Evolutionary conservation across 2,329 filamentous ascomycete species (phyloP).

Genomic region (Piedraia hortae): DNA sequence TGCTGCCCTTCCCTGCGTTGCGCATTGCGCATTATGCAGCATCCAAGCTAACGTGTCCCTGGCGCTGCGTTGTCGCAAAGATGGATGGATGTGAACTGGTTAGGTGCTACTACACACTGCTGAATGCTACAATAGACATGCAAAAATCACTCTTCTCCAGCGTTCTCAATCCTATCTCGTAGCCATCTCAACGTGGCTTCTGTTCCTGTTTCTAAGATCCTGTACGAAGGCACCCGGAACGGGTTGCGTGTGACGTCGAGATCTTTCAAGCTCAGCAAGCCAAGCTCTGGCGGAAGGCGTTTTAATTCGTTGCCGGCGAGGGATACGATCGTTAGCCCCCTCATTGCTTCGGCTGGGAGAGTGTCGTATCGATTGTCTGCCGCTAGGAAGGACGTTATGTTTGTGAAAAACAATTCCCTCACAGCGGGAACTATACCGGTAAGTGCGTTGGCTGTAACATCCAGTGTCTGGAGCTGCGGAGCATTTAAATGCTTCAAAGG

Average conservation of each 20-base stretch:
- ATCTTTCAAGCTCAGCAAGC: conserved; percentile 38
- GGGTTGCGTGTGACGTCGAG: conserved; percentile 63
- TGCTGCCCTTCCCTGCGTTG: too few relatives aligned
- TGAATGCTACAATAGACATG: too few relatives aligned
- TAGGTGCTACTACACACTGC: too few relatives aligned
- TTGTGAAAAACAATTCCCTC: conserved; percentile 36
- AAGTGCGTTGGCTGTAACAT: conserved; percentile 63
- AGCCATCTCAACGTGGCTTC: conserved; percentile 63
- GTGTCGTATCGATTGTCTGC: conserved; percentile 56
- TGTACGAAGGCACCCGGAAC: conserved; percentile 67
- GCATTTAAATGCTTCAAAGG: conserved; percentile 43
- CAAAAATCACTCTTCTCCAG: too few relatives aligned
- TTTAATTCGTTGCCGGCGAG: conserved; percentile 65
- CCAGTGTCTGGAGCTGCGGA: conserved; percentile 45
- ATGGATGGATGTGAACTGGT: too few relatives aligned
- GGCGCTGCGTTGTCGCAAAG: too few relatives aligned
- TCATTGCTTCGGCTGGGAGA: conserved; percentile 38
- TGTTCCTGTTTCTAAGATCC: conserved; percentile 62
- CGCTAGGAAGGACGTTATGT: conserved; percentile 43
- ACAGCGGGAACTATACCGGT: conserved; percentile 36
- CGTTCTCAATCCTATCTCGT: too few relatives aligned
- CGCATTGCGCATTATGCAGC: too few relatives aligned
- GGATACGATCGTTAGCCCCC: conserved; percentile 49
- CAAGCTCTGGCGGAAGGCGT: conserved; percentile 54
- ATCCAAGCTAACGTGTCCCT: too few relatives aligned